Evolutionary conservation across 2,329 filamentous ascomycete species (phyloP).

Genomic region (Geosmithia flava): DNA sequence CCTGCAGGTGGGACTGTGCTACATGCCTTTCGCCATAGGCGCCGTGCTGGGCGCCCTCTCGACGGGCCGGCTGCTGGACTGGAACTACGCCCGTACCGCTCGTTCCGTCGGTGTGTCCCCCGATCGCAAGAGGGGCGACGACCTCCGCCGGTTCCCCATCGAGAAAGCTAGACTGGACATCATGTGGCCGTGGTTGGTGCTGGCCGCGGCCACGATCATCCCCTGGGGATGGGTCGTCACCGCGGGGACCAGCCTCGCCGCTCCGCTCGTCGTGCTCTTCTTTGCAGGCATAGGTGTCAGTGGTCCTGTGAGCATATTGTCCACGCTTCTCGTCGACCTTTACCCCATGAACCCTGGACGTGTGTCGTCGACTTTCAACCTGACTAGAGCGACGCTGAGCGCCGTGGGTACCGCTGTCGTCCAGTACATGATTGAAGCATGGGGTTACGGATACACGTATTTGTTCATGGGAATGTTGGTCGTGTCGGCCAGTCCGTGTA

Average conservation of each 20-base stretch:
- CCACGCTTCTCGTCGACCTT: constrained; percentile 28
- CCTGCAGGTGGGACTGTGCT: constrained; percentile 28
- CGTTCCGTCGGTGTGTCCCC: constrained; percentile 31
- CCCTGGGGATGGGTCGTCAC: constrained; percentile 30
- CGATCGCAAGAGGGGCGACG: constrained; percentile 27
- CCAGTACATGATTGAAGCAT: constrained; percentile 24
- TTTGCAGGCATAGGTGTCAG: constrained; percentile 21
- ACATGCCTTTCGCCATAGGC: constrained; percentile 23
- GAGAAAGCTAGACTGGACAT: constrained; percentile 23
- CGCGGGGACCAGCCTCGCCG: constrained; percentile 21
- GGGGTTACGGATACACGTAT: constrained; percentile 25
- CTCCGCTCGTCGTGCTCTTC: constrained; percentile 25
- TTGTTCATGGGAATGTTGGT: constrained; percentile 19
- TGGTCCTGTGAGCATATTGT: constrained; percentile 26
- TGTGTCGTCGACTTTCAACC: constrained; percentile 27
- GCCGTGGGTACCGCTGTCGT: constrained; percentile 26
- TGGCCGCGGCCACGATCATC: constrained; percentile 27
- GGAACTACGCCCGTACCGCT: constrained; percentile 46
- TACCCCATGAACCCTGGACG: constrained; percentile 26
- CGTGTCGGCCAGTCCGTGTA: constrained; percentile 11
- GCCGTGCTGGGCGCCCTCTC: constrained; percentile 20
- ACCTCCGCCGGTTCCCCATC: constrained; percentile 20
- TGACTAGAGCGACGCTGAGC: constrained; percentile 24
- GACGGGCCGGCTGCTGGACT: constrained; percentile 42
- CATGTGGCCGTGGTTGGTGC: constrained; percentile 23